A percentile compares a stretch with the other conserved stretches of the same genome.
phyloP scores from a whole-genome alignment of 331 rosid species.

The Saraca asoca region DNA sequence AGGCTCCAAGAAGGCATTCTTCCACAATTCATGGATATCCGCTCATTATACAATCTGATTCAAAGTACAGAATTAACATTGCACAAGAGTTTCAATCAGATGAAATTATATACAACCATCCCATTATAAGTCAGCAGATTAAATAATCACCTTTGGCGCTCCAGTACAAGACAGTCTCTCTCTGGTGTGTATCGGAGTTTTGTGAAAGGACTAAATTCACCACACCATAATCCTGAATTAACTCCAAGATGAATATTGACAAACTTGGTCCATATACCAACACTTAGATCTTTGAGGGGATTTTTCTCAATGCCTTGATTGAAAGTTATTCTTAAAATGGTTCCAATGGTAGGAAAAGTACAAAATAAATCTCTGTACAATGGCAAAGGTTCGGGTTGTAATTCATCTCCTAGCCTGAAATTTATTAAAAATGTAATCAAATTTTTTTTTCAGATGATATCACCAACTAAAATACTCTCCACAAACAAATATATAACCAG shows the following conservation, averaged over 20 bases:
- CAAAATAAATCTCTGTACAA: slow-evolving; percentile 50
- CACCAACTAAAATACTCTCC: no score
- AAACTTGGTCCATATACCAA: slow-evolving; percentile 62
- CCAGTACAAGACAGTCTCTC: slow-evolving; percentile 44
- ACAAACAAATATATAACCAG: no score
- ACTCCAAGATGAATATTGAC: slow-evolving; percentile 48
- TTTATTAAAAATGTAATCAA: slow-evolving; percentile 26
- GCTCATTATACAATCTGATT: slow-evolving; percentile 48
- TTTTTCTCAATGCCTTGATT: slow-evolving; percentile 36
- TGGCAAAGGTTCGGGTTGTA: slow-evolving; percentile 45
- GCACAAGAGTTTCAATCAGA: not conserved
- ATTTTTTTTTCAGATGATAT: not conserved
- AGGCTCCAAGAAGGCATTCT: slow-evolving; percentile 46
- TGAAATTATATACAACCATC: not conserved
- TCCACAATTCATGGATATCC: slow-evolving; percentile 33
- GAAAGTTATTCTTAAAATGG: slow-evolving; percentile 52
- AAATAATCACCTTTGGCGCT: slow-evolving; percentile 58
- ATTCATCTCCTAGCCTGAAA: slow-evolving; percentile 64
- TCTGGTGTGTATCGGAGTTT: slow-evolving; percentile 52
- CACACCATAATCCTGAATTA: slow-evolving; percentile 57
- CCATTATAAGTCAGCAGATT: slow-evolving; percentile 10
- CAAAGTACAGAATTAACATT: not conserved
- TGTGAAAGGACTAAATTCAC: slow-evolving; percentile 45
- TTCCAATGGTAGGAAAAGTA: slow-evolving; percentile 60
- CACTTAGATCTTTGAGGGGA: slow-evolving; percentile 32